phyloP scores from a whole-genome alignment of 1,139 yeast genomes.

The Meyerozyma carpophila region DNA sequence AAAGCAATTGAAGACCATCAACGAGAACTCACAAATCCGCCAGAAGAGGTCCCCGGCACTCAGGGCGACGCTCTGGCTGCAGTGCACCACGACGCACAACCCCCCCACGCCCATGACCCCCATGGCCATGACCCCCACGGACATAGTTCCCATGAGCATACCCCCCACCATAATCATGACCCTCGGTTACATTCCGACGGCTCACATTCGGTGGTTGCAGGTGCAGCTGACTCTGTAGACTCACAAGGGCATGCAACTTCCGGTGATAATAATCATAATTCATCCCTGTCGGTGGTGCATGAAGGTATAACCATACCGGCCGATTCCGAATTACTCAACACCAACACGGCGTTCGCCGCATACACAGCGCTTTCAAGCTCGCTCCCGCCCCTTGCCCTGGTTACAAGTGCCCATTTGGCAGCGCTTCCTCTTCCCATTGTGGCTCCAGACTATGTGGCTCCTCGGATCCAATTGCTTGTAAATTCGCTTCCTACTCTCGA shows the following conservation, averaged over 20 bases:
- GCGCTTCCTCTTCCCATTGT: slow-evolving; percentile 54
- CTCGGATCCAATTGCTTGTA: slow-evolving; percentile 55
- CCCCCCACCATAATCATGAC: background rate
- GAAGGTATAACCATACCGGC: slow-evolving; percentile 9
- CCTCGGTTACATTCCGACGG: background rate
- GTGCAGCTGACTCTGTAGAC: background rate
- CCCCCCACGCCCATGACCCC: background rate
- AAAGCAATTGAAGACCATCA: slow-evolving; percentile 6
- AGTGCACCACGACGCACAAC: too few relatives aligned
- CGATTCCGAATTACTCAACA: slow-evolving; percentile 34
- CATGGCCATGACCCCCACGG: background rate
- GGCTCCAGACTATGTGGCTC: slow-evolving; percentile 53
- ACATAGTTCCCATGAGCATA: background rate
- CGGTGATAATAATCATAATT: background rate
- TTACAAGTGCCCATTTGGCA: slow-evolving; percentile 50
- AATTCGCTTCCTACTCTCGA: slow-evolving; percentile 70
- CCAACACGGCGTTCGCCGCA: slow-evolving; percentile 39
- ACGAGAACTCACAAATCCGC: slow-evolving; percentile 1
- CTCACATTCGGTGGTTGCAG: background rate
- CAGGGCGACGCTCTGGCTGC: too few relatives aligned
- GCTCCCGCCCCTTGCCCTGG: slow-evolving; percentile 31
- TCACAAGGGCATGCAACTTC: background rate
- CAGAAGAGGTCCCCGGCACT: background rate
- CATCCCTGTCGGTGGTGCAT: slow-evolving; percentile 1
- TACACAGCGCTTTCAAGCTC: slow-evolving; percentile 39